Evolutionary conservation across 352 stramenopile species (phyloP).

Genomic region (Phytophthora syringae): DNA sequence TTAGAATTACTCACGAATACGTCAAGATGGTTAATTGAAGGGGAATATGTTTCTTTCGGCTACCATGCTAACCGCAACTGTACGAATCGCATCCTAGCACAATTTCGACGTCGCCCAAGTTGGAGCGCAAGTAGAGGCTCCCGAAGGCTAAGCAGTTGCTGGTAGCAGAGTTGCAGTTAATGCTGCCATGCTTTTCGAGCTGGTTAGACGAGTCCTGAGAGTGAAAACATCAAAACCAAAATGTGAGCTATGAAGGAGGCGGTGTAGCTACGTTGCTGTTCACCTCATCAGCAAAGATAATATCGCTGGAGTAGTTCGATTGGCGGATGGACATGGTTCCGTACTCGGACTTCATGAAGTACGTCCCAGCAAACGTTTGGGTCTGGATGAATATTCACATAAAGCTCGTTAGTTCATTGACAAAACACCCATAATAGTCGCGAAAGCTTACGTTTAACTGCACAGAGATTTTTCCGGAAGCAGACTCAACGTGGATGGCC

Average conservation of each 20-base stretch:
- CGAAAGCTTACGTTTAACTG: conserved; percentile 48
- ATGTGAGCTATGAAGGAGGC: neutral
- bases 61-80: conserved; percentile 48
- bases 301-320: conserved; percentile 63
- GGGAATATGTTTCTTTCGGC: no score
- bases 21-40: neutral
- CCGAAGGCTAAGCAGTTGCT: conserved; percentile 71
- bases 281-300: conserved; percentile 43
- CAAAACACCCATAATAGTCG: neutral
- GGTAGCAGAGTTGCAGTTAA: conserved; percentile 65
- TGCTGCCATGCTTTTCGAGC: conserved; percentile 58
- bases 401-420: neutral
- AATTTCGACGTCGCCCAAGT: conserved; percentile 70
- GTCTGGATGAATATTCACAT: conserved; percentile 29
- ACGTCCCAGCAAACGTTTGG: conserved; percentile 66
- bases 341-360: conserved; percentile 70
- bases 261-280: neutral
- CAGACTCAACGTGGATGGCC: conserved; percentile 70
- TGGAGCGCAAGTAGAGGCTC: conserved; percentile 66
- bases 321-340: conserved; percentile 65
- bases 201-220: conserved; percentile 24
- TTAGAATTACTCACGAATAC: neutral
- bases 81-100: conserved; percentile 73
- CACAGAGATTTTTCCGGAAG: conserved; percentile 64
- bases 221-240: neutral